Evolutionary conservation across 768 basidiomycete genomes (phyloP), one percentile per base, ranked within the genome.

Genomic region (Lactarius psammicola): DNA sequence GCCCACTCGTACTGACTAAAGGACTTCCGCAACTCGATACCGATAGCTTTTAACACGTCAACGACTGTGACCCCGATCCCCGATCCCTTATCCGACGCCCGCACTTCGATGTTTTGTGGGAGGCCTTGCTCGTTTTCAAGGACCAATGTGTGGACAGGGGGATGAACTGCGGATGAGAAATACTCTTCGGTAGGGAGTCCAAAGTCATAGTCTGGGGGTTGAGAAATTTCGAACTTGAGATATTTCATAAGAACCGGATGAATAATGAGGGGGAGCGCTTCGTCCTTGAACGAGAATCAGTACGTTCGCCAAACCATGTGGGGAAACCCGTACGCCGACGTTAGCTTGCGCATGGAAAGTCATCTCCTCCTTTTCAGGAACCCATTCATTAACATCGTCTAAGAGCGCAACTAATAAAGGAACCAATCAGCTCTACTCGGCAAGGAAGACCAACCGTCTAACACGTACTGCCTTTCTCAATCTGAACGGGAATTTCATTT

Each of bases 81-180:
- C 8, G 49, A 40, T 44, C 31, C 28, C 36, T 53, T 26, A 11
- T 17, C 31, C 8, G 61, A 63, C 6, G 61, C 20, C 15, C 28
- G 40, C 10, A 66, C n/a, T 7, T 8, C 23, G 26, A 66, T 63
- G 0, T 4, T 4, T 30, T 53, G 56, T 6, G 65, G 65, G 46
- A 62, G 61, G 4, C 60, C 65, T 59, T 62, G 65, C 7, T 28
- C 23, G 33, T 58, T 62, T 61, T 66, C 61, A 6, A 66, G 61
- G 13, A 15, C 42, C 17, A 66, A 13, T 7, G 51, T 26, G 33
- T 1, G 49, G 13, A 59, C 42, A 11, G 34, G 49, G 10, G 65
- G 65, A 26, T 62, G 8, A 2, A 57, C 56, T 15, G 65, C 65
- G 1, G 61, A 40, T 8, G 61, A 62, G 9, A 15, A 28, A 11